Evolutionary conservation across 2,329 filamentous ascomycete genomes (phyloP), one percentile per base, ranked within the genome.

Genomic region (Helminthosporium solani): DNA sequence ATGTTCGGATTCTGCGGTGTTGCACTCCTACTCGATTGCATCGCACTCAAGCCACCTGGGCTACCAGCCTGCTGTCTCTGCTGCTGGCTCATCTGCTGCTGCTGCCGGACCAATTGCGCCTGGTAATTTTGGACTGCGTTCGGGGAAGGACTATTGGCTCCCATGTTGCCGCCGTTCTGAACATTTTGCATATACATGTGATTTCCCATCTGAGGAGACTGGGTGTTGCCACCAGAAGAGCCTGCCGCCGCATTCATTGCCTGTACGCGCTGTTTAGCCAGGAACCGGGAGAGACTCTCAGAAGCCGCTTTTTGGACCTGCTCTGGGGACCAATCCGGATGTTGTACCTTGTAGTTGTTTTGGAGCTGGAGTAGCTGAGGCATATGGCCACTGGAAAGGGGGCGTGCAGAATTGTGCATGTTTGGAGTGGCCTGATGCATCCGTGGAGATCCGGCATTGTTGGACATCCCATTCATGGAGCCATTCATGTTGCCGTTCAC

Each of bases 241-340:
- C 65, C 65, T 37, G 65, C 62, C 39, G 67, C 67, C 31, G 68
- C 66, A 40, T 63, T 69, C 61, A 70, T 66, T 44, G 68, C 67
- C 51, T 66, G 63, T 40, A 56, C 52, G 42, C 65, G 64, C 53
- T 67, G 62, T 41, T 64, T 66, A 44, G 58, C 56, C 40, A 68
- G 55, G 43, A 60, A 59, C 31, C 57, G 57, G 44, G 54, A 54
- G 40, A 70, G 63, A 28, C 70, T 61, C 18, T 67, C 66, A 30
- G 64, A 65, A 36, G 67, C 66, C 42, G 53, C 54, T 51, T 68
- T 68, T 31, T 59, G 52, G 35, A 70, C 47, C 42, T 68, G 66
- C 41, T 70, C 66, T 23, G 44, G 56, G 21, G 57, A 53, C 66
- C 66, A 69, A 14, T 70, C 66, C 41, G 67, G 67, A 59, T 70